A percentile compares a stretch with the other conserved stretches of the same genome.
These are phyloP conservation scores for Periconia sp. DNA, from an alignment of 2,329 filamentous ascomycete genomes.

Conservation along the genomic window DNA sequence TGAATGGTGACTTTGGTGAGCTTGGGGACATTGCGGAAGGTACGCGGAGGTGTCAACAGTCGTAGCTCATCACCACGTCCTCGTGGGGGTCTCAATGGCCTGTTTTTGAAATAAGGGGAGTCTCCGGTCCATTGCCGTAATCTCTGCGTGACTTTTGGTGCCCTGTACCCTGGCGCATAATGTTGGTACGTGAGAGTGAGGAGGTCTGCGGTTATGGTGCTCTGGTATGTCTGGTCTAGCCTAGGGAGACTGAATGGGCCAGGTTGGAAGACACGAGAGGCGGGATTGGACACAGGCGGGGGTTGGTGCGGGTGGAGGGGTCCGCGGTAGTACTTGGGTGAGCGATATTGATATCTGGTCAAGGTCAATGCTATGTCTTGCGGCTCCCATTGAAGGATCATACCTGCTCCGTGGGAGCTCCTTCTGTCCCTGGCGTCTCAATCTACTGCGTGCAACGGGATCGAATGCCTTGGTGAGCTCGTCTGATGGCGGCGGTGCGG, in stretches of 20 bases:
- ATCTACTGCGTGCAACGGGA: slow-evolving; percentile 53
- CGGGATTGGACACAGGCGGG: slow-evolving; percentile 82
- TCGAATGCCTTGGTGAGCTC: slow-evolving; percentile 55
- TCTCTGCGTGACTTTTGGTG: slow-evolving; percentile 65
- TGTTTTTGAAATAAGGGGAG: slow-evolving; percentile 93
- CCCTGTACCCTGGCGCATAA: slow-evolving; percentile 75
- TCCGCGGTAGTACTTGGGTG: slow-evolving; percentile 93
- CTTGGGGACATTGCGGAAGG: slow-evolving; percentile 84
- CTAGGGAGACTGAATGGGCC: slow-evolving; percentile 90
- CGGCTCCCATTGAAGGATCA: neutral
- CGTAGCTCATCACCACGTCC: slow-evolving; percentile 74
- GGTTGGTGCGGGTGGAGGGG: slow-evolving; percentile 92
- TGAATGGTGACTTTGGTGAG: slow-evolving; percentile 83
- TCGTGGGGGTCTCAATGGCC: slow-evolving; percentile 81
- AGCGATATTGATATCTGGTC: slow-evolving; percentile 87
- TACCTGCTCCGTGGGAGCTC: slow-evolving; percentile 62
- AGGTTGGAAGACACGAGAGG: slow-evolving; percentile 85
- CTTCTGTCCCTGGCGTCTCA: slow-evolving; percentile 49
- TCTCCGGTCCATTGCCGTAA: slow-evolving; percentile 86
- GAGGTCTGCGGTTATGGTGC: slow-evolving; percentile 84
- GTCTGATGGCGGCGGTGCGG: slow-evolving; percentile 44
- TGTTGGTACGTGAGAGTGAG: slow-evolving; percentile 90
- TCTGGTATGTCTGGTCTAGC: slow-evolving; percentile 87
- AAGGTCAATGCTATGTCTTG: slow-evolving; percentile 3
- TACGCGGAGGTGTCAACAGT: slow-evolving; percentile 70